Percentiles rank a stretch among this genome's conserved stretches.
Conservation (phyloP, 257 asterid species). For the Nicotiana tabacum region DNA sequence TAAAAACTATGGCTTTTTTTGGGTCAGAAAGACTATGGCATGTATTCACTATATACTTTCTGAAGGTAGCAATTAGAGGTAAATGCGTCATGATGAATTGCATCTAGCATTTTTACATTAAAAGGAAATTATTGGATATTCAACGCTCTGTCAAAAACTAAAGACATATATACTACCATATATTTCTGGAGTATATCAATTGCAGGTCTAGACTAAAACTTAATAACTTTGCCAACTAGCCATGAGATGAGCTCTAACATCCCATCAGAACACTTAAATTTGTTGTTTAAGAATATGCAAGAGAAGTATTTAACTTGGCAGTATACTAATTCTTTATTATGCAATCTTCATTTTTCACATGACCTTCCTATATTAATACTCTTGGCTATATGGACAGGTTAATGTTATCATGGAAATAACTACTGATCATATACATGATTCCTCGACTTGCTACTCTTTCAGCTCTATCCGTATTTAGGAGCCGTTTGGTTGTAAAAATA, state of each 20-base stretch:
- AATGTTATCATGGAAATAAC: not conserved
- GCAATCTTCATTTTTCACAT: not conserved
- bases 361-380: not conserved
- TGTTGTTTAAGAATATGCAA: not conserved
- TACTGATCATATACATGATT: not conserved
- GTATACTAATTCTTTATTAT: not conserved
- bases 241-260: not conserved
- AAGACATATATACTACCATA: not conserved
- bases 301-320: not conserved
- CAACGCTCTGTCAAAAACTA: not conserved
- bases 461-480: not conserved
- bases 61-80: not conserved
- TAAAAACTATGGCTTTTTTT: not conserved
- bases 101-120: not conserved
- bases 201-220: not conserved
- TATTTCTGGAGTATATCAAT: not conserved
- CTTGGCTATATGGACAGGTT: not conserved
- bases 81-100: not conserved
- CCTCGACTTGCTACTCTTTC: not conserved
- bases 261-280: not conserved
- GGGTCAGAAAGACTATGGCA: not conserved
- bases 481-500: not conserved
- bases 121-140: not conserved
- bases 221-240: not conserved
- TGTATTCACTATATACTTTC: not conserved